phyloP scores from a whole-genome alignment of 169 alveolate genomes.

The Plasmodium vivax region DNA sequence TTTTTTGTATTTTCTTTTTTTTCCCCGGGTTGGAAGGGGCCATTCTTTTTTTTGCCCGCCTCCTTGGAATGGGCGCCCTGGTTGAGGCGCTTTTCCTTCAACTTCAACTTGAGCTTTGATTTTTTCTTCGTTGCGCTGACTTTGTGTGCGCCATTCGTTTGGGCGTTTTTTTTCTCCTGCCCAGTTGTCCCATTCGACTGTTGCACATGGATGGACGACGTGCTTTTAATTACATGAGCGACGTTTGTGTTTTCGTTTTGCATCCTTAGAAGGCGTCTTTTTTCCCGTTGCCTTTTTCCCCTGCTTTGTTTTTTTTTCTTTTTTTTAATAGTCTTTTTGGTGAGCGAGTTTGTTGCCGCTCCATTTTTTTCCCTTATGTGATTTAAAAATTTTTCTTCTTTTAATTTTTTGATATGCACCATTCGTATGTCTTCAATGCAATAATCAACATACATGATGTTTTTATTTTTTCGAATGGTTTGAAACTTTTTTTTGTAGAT shows the following conservation, averaged over 20 bases:
- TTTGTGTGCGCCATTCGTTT: neutral
- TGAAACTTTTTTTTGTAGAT: slow-evolving; percentile 56
- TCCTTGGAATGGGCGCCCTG: neutral
- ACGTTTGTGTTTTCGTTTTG: slow-evolving; percentile 30
- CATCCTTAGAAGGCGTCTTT: slow-evolving; percentile 59
- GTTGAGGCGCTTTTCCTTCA: neutral
- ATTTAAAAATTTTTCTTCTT: slow-evolving; percentile 65
- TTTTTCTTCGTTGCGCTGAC: slow-evolving; percentile 2
- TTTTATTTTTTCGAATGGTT: slow-evolving; percentile 40
- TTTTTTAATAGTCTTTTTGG: slow-evolving; percentile 24
- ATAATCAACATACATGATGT: slow-evolving; percentile 67
- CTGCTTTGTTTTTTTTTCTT: slow-evolving; percentile 51
- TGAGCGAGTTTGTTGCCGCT: neutral
- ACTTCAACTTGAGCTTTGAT: neutral
- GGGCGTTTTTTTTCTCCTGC: neutral
- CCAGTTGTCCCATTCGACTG: neutral
- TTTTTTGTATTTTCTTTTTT: neutral
- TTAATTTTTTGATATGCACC: slow-evolving; percentile 70
- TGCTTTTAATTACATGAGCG: neutral
- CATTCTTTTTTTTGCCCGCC: neutral
- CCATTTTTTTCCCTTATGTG: slow-evolving; percentile 44
- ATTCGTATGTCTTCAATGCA: slow-evolving; percentile 72
- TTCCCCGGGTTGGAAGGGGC: neutral
- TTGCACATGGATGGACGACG: neutral
- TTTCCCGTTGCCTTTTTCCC: slow-evolving; percentile 73